Base-by-base conservation (phyloP, 176 grass and related monocot genomes). In the Phyllostachys edulis region DNA sequence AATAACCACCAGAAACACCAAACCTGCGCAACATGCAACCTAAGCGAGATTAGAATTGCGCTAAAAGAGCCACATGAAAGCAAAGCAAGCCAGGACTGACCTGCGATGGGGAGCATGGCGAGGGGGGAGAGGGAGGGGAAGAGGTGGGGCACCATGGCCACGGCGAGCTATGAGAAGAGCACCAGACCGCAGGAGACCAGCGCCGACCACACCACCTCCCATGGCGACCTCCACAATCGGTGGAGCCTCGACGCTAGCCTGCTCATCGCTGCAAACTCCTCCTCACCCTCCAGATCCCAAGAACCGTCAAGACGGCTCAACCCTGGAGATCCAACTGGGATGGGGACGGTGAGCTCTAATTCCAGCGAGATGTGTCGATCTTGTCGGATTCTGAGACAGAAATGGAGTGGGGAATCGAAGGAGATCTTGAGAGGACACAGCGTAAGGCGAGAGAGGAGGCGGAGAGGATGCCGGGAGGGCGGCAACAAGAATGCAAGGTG, bases 51-150 rank as follows among this genome's bases (percentile, higher is more conserved):
- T 63, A 93, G 46, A 73, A 52, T 34, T 47, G 16, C 14, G 1
- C 40, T 20, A 52, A 62, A 38, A 18, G 0, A 73, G 75, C 3
- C 2, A 15, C 18, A 14, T 5, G 7, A 54, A 21, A 83, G 52
- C 2, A 63, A 59, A 34, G 62, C 14, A 26, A 42, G 52, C 17
- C 38, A 29, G 66, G 50, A 71, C 64, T 21, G 76, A 94, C 95
- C 95, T 69, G 90, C 84, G 66, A 97, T 75, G 61, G 95, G 95
- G 77, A 97, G 95, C 95, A 97, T 92, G 78, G 92, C 73, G 73
- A 97, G 44, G 59, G 94, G 90, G 9, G 92, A 92, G 55, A 97
- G 72, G 17, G 86, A 94, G 3, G 88, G 87, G 86, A 94, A 89
- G 69, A 94, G 34, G 36, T 84, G 90, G 67, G 95, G 95, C 65